Conservation (phyloP, 73 alveolate species). For the Paramecium biaurelia region DNA sequence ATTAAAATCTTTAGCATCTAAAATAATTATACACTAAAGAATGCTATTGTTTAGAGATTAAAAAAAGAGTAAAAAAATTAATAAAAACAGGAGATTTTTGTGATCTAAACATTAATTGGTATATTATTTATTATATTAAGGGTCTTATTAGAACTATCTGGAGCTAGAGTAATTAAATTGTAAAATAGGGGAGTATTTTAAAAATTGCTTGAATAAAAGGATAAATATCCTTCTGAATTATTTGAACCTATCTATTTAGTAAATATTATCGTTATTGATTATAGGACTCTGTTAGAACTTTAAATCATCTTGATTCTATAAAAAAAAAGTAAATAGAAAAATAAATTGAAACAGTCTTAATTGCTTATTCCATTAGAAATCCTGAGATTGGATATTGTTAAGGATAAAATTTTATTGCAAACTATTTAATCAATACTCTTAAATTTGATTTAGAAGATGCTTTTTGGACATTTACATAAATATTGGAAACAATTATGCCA, state of each 20-base stretch:
- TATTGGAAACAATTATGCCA: constrained; percentile 37
- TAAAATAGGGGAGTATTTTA: background rate
- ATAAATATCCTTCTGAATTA: background rate
- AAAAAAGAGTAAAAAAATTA: background rate
- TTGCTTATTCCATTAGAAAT: background rate
- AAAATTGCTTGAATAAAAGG: background rate
- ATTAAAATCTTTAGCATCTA: background rate
- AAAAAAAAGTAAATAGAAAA: background rate
- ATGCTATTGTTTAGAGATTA: background rate
- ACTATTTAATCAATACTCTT: background rate
- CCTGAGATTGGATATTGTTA: constrained; percentile 25
- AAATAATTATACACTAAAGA: background rate
- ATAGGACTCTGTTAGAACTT: background rate
- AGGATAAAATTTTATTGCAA: background rate
- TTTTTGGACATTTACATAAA: constrained; percentile 7
- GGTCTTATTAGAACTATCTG: background rate
- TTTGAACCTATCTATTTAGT: background rate
- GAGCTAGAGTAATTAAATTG: background rate
- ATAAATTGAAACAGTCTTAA: background rate
- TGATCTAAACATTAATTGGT: background rate
- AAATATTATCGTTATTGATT: background rate
- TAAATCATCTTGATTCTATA: background rate
- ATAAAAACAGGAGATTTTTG: background rate
- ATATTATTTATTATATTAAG: background rate
- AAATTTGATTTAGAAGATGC: constrained; percentile 43